Percentiles rank a stretch among this genome's conserved stretches.
phyloP scores from a whole-genome alignment of 1,284 basidiomycete species.

The Papiliotrema fonsecae region DNA sequence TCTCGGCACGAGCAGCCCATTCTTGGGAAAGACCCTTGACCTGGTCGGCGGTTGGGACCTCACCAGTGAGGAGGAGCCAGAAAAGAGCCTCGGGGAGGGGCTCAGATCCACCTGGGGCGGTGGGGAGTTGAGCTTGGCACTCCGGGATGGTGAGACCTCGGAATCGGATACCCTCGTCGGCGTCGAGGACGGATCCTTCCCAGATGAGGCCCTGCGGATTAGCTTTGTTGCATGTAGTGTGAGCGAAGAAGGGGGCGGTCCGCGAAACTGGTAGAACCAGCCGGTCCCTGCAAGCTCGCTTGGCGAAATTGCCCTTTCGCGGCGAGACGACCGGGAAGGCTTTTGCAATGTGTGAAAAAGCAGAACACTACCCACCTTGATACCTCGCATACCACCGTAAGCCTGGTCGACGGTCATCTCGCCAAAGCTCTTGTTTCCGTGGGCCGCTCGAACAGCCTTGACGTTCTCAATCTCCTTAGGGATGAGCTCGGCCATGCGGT shows the following conservation, averaged over 20 bases:
- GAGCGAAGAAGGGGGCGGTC: no score
- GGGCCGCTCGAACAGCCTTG: conserved; percentile 71
- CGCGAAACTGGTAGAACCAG: no score
- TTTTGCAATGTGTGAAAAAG: background rate
- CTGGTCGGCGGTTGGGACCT: conserved; percentile 84
- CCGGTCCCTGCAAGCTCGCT: no score
- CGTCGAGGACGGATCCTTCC: conserved; percentile 91
- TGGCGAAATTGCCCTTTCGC: no score
- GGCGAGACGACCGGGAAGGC: no score
- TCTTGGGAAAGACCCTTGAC: conserved; percentile 78
- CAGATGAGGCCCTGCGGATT: conserved; percentile 65
- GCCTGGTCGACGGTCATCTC: conserved; percentile 87
- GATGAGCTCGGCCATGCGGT: conserved; percentile 84
- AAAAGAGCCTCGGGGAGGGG: conserved; percentile 92
- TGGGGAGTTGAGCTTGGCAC: conserved; percentile 76
- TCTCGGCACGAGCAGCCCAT: conserved; percentile 82
- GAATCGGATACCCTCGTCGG: conserved; percentile 96
- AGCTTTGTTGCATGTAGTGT: no score
- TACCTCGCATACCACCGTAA: conserved; percentile 83
- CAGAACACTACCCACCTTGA: conserved; percentile 45
- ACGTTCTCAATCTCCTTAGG: conserved; percentile 83
- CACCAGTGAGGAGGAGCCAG: conserved; percentile 91
- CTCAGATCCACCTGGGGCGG: conserved; percentile 80
- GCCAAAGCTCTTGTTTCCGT: conserved; percentile 87
- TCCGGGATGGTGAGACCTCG: conserved; percentile 89